Evolutionary conservation across 2,329 filamentous ascomycete species (phyloP).

Genomic region (Calcarisporium arbuscula): DNA sequence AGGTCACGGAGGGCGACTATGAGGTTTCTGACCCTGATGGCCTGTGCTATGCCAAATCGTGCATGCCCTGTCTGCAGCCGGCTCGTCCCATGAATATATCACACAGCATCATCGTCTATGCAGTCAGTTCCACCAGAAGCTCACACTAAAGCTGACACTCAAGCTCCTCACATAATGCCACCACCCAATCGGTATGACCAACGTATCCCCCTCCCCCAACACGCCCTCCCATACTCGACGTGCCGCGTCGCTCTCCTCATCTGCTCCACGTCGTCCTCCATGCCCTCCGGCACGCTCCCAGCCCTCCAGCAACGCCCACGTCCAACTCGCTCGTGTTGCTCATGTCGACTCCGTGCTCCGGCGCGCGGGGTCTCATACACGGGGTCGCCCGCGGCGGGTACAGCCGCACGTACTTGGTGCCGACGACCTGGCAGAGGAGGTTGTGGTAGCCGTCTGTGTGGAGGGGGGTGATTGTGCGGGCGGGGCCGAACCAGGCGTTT

Average conservation of each 20-base stretch:
- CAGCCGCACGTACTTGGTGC: slow-evolving; percentile 83
- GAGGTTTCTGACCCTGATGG: too few relatives aligned
- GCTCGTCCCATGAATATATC: too few relatives aligned
- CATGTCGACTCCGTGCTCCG: slow-evolving; percentile 77
- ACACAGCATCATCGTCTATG: too few relatives aligned
- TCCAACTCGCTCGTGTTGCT: slow-evolving; percentile 81
- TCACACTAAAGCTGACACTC: slow-evolving; percentile 85
- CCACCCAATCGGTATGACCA: slow-evolving; percentile 92
- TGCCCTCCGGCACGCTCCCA: slow-evolving; percentile 37
- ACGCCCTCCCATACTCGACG: slow-evolving; percentile 70
- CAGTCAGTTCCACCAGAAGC: slow-evolving; percentile 84
- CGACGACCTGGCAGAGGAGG: slow-evolving; percentile 81
- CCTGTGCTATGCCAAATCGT: too few relatives aligned
- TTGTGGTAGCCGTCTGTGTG: slow-evolving; percentile 96
- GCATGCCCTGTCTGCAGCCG: too few relatives aligned
- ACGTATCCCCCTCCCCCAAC: slow-evolving; percentile 70
- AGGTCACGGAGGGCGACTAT: too few relatives aligned
- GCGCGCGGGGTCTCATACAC: slow-evolving; percentile 53
- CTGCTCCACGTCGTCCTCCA: slow-evolving; percentile 18
- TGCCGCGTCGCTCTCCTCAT: slow-evolving; percentile 44
- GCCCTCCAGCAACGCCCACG: slow-evolving; percentile 61
- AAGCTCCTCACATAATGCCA: slow-evolving; percentile 94
- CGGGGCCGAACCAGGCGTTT: slow-evolving; percentile 91
- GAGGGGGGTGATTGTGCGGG: slow-evolving; percentile 81
- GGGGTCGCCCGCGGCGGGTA: slow-evolving; percentile 63